Base-by-base conservation (phyloP, 1,139 yeast genomes). In the Kodamaea sp. region DNA sequence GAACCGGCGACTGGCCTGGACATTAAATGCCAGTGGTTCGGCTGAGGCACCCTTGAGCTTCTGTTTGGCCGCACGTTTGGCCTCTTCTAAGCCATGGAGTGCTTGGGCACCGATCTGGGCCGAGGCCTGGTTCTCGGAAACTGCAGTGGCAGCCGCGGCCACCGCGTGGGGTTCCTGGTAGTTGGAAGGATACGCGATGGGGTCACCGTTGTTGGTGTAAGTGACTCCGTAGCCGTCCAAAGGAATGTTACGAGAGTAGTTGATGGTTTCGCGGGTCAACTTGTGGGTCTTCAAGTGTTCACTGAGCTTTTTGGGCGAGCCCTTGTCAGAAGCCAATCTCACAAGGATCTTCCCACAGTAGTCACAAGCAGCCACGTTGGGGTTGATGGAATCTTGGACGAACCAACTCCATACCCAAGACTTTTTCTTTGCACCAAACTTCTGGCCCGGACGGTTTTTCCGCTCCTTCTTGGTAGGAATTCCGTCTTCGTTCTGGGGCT, bases 371-470 rank as follows among this genome's bases (percentile, higher is more conserved):
- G 83, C 82, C 14, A 72, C 45, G 41, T 76, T 74, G 31, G 72
- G 66, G 47, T 77, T 73, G 14, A 46, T 48, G 8, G 57, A 50
- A 49, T 76, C 80, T 46, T 77, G 82, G 12, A 63, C 63, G 45
- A 77, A 77, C 81, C 82, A 77, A 21, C 70, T 55, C 83, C 83
- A 77, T 4, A 76, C 81, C 82, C 82, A 76, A 23, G 78, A 73
- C 47, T 70, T 70, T 61, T 76, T 76, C 45, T 73, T 75, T 11
- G 81, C 81, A 10, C 82, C 82, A 42, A 74, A 75, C 43, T 65
- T 70, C 44, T 29, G 48, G 41, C 47, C 58, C 27, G 66, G 61
- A 34, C 66, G 48, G 47, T 43, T 55, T 34, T 55, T 57, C 13
- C 72, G 57, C 29, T 53, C 62, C 34, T 50, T 56, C 35, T 45